Conservation (phyloP, 345 rosid genomes). For the Atalantia buxifolia region DNA sequence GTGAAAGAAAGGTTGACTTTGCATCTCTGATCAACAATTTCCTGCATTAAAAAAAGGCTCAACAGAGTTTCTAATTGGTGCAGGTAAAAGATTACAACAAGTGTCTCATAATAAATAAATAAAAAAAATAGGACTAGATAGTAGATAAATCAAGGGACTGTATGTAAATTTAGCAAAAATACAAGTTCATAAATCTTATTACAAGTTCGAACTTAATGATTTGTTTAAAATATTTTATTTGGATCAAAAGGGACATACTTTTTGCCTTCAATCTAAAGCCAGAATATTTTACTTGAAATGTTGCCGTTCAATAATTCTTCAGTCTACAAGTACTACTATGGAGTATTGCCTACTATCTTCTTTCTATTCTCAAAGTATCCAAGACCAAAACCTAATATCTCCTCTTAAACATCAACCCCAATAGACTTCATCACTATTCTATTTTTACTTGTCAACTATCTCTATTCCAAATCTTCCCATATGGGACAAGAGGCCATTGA, state of each 20-base stretch:
- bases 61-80: neutral
- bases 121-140: neutral
- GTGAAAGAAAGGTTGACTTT: conserved; percentile 43
- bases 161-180: neutral
- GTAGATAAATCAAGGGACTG: neutral
- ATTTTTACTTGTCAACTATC: neutral
- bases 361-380: neutral
- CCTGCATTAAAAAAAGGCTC: conserved; percentile 38
- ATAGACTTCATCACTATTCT: neutral
- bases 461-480: neutral
- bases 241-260: neutral
- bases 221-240: neutral
- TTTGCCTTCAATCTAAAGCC: neutral
- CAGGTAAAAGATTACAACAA: neutral
- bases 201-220: neutral
- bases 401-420: neutral
- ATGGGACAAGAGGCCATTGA: neutral
- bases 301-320: too few species aligned
- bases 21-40: conserved; percentile 65
- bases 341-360: neutral
- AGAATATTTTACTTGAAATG: neutral
- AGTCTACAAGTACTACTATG: neutral
- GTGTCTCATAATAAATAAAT: too few species aligned
- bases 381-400: neutral
- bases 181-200: neutral